Conservation (phyloP, 176 grass and related monocot genomes). For the Pontederia paniculata region DNA sequence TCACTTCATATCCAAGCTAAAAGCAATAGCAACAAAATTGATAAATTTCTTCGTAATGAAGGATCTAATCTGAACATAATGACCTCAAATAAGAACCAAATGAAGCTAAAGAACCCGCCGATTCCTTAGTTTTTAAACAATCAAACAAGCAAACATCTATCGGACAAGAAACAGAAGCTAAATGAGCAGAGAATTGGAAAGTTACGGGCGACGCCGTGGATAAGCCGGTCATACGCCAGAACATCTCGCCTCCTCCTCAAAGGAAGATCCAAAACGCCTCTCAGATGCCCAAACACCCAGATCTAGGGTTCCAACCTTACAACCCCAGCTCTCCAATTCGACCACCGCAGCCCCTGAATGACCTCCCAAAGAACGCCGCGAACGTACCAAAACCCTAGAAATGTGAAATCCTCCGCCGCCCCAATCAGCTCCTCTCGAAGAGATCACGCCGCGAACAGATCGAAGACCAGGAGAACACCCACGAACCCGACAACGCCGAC, state of each 20-base stretch:
- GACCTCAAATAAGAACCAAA: too few species aligned
- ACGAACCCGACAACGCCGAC: too few species aligned
- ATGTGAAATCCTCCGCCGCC: not conserved
- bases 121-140: not conserved
- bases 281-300: constrained; percentile 9
- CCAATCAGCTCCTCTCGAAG: not conserved
- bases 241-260: constrained; percentile 27
- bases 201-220: constrained; percentile 34
- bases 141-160: not conserved
- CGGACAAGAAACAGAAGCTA: constrained; percentile 1
- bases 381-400: not conserved
- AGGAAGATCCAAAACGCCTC: constrained; percentile 8
- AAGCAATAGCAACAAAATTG: not conserved
- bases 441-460: not conserved
- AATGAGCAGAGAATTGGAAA: not conserved
- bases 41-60: not conserved
- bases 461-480: too few species aligned
- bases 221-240: constrained; percentile 42
- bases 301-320: constrained; percentile 36
- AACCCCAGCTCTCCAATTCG: constrained; percentile 13
- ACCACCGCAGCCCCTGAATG: not conserved
- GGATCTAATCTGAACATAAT: too few species aligned
- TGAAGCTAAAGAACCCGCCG: too few species aligned
- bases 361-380: not conserved
- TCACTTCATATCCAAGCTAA: too few species aligned